Base-by-base conservation (phyloP, 352 stramenopile species). In the Globisporangium iwayamae region DNA sequence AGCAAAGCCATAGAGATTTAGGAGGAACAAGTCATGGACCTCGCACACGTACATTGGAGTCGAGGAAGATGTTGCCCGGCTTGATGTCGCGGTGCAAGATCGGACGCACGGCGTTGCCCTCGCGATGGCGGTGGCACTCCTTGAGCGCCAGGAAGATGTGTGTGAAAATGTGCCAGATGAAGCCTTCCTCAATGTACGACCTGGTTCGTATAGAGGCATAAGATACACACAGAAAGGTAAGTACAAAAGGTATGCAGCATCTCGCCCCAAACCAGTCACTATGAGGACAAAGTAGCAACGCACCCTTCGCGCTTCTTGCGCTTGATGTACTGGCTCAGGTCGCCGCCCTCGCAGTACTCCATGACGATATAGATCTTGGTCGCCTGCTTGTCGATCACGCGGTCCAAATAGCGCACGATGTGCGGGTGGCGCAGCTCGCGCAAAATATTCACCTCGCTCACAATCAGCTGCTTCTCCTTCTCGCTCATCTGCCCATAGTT, bases 331-430 rank as follows among this genome's bases (percentile, higher is more conserved):
- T 94, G 84, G 45, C 89, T 90, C 36, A 97, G 68, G 60, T 97
- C 90, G 52, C 90, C 90, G 39, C 90, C 90, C 60, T 96, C 86
- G 68, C 92, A 98, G 74, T 90, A 97, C 69, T 98, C 93, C 93
- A 98, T 98, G 62, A 98, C 83, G 56, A 98, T 98, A 78, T 98
- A 97, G 64, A 98, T 93, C 74, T 95, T 95, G 53, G 88, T 96
- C 13, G 78, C 84, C 57, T 90, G 77, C 69, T 97, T 96, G 73
- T 98, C 92, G 61, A 98, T 96, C 60, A 98, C 90, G 52, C 92
- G 86, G 74, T 98, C 93, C 67, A 97, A 79, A 74, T 98, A 98
- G 30, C 89, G 87, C 53, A 98, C 93, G 38, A 98, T 97, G 69
- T 97, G 93, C 51, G 92, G 90, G 72, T 98, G 91, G 56, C 91